Conservation (phyloP, 169 alveolate species). For the Babesia bovis region DNA sequence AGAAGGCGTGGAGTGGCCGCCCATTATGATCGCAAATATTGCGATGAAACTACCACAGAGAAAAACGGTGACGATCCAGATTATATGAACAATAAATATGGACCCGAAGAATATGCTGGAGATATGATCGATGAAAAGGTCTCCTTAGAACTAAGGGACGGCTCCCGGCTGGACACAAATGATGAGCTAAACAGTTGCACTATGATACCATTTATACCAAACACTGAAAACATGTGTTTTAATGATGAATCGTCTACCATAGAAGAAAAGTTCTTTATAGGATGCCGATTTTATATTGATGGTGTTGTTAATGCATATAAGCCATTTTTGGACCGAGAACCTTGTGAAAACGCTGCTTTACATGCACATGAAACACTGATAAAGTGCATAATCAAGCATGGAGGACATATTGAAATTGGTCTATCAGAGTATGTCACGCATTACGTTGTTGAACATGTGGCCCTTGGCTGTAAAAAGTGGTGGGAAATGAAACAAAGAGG, state of each 20-base stretch:
- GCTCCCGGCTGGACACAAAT: not conserved
- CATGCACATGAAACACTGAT: conserved; percentile 28
- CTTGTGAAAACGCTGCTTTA: conserved; percentile 27
- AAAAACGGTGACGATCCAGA: not conserved
- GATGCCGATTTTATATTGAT: conserved; percentile 45
- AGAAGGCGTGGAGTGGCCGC: conserved; percentile 31
- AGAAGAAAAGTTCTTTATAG: conserved; percentile 1
- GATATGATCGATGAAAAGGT: not conserved
- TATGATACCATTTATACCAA: not conserved
- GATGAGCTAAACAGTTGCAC: not conserved
- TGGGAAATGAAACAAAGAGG: conserved; percentile 32
- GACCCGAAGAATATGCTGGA: too few species aligned
- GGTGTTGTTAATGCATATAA: conserved; percentile 27
- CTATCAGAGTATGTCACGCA: conserved; percentile 55
- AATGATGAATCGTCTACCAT: not conserved
- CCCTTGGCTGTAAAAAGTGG: conserved; percentile 33
- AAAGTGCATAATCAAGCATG: conserved; percentile 10
- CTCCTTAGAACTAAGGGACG: not conserved
- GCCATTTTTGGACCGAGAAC: conserved; percentile 14
- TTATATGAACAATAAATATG: not conserved
- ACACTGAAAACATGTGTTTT: not conserved
- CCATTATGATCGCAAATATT: conserved; percentile 22
- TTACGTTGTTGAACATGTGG: conserved; percentile 42
- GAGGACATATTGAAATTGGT: conserved; percentile 32
- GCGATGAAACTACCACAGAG: too few species aligned